Evolutionary conservation across 2,329 filamentous ascomycete species (phyloP).

Genomic region (Fusarium sp.): DNA sequence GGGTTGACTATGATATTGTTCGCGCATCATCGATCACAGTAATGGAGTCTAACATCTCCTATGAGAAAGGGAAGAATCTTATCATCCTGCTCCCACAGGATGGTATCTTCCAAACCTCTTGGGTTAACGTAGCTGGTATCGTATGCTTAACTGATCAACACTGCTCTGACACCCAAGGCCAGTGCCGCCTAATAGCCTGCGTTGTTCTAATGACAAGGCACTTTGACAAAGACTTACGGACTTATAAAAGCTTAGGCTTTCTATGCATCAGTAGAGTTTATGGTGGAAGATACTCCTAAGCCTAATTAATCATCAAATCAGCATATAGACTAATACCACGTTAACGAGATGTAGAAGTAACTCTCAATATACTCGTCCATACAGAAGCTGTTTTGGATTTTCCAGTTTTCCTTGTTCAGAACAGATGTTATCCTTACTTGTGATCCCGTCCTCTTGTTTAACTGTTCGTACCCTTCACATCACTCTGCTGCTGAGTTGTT

Average conservation of each 20-base stretch:
- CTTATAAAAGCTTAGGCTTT: too few relatives aligned
- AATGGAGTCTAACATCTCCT: not conserved
- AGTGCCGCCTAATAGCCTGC: too few relatives aligned
- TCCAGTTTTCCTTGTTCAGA: not conserved
- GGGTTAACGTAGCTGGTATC: not conserved
- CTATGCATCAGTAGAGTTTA: too few relatives aligned
- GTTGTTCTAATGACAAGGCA: too few relatives aligned
- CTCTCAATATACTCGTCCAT: not conserved
- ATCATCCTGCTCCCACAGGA: fast-evolving
- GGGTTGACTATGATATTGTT: not conserved
- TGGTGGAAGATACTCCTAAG: not conserved
- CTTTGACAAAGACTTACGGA: not conserved
- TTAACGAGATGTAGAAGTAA: not conserved
- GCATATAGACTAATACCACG: not conserved
- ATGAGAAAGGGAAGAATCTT: not conserved
- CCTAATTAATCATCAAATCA: not conserved
- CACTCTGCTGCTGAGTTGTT: not conserved
- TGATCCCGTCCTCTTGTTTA: not conserved
- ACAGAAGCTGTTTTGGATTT: not conserved
- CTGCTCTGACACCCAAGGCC: too few relatives aligned
- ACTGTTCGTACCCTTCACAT: not conserved
- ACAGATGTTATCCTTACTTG: not conserved
- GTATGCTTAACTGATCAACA: not conserved
- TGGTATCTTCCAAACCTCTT: too few relatives aligned
- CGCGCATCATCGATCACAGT: not conserved